These are phyloP conservation scores for Hortiboletus campestris DNA, from an alignment of 768 basidiomycete species.

Conservation along the genomic window DNA sequence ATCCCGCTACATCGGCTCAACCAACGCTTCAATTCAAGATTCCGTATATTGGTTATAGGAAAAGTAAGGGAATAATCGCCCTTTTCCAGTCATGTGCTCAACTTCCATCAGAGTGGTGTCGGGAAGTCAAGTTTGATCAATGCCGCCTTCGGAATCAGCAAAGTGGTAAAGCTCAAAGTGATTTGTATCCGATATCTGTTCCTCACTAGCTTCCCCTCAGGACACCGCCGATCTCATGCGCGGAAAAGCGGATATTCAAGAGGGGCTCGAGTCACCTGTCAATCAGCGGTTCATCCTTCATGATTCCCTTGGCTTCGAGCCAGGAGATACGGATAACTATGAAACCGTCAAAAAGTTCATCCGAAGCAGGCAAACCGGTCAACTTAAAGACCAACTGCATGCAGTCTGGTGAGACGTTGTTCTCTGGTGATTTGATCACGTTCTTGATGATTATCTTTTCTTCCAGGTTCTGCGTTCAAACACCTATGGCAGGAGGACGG, in stretches of 20 bases:
- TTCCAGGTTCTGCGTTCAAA: background rate
- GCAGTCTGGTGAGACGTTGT: background rate
- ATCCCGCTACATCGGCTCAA: no score
- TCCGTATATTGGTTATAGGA: no score
- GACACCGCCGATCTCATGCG: background rate
- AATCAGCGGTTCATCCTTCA: conserved; percentile 1
- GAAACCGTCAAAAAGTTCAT: background rate
- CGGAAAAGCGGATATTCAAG: background rate
- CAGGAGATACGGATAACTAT: background rate
- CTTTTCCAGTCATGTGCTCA: no score
- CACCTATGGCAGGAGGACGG: no score
- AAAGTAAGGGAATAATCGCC: no score
- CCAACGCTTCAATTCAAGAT: no score
- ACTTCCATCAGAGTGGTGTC: no score
- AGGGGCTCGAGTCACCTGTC: background rate
- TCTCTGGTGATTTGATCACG: background rate
- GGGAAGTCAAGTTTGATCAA: background rate
- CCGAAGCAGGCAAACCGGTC: background rate
- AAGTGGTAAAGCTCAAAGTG: background rate
- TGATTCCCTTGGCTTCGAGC: conserved; percentile 1
- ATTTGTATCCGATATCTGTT: background rate
- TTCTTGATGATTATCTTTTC: background rate
- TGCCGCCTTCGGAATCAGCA: background rate
- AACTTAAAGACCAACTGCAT: background rate
- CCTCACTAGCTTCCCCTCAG: background rate